Evolutionary conservation across 164 flowering plant genomes (phyloP), one percentile per base, ranked within the genome.

Genomic region (Hamamelis virginiana): DNA sequence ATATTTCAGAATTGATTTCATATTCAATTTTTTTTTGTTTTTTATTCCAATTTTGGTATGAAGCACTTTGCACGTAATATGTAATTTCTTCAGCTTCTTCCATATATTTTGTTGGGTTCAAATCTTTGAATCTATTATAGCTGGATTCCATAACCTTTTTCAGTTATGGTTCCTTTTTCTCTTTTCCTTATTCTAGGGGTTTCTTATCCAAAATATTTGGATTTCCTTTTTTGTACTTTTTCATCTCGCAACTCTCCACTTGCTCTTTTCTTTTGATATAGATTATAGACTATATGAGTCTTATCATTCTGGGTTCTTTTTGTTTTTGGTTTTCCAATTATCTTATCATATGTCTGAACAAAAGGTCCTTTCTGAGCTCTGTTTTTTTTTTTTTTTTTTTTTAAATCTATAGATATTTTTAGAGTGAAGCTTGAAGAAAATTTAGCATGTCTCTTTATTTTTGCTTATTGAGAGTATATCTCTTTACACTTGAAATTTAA

Each of bases 121-220:
- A n/a, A n/a, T 53, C 59, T 43, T 51, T 65, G 28, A 1, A 52
- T 14, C 21, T 59, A 8, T 28, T 47, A 47, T 51, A 27, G 64
- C 21, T 45, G 21, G 1, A 47, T 11, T 68, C 18, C 18, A 14
- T 60, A n/a, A 33, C 10, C 28, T 27, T 19, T 55, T 66, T 67
- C 28, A 18, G 63, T 26, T 66, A 19, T 66, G 67, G 56, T 64
- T 55, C 33, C 19, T 22, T 47, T 58, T 62, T 65, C 66, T 51
- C 55, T 27, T 63, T 64, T 57, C 74, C 69, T 41, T 52, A 53
- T 65, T 57, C 21, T 9, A 62, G 38, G 74, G 51, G 10, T 33
- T 41, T 72, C 74, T 75, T 68, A 69, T 69, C 69, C 72, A 72
- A 47, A 66, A 53, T 45, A 18, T 33, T 33, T 1, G 73, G 70